Conservation (phyloP, 371 early-diverging fungal genomes). For the Haplosporangium sp. region DNA sequence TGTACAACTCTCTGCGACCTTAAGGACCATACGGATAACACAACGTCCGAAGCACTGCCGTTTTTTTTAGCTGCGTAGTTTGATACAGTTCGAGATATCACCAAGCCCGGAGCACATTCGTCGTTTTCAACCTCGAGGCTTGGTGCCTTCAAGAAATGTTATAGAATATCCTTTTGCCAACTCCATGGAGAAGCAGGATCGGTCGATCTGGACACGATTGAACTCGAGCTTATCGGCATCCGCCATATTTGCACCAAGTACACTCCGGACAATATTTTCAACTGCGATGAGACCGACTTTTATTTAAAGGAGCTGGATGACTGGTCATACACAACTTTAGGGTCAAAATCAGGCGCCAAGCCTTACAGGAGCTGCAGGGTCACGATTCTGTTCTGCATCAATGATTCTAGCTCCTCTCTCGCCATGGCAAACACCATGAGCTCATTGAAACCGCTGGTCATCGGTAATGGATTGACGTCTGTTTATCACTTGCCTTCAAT, state of each 20-base stretch:
- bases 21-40: not conserved
- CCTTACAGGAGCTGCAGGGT: constrained; percentile 8
- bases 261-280: constrained; percentile 11
- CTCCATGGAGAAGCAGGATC: constrained; percentile 22
- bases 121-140: constrained; percentile 15
- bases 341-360: constrained; percentile 10
- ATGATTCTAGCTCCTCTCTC: constrained; percentile 17
- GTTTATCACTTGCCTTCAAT: too few relatives aligned
- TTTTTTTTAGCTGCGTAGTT: too few relatives aligned
- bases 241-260: constrained; percentile 1
- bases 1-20: constrained; percentile 2
- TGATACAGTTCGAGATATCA: too few relatives aligned
- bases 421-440: constrained; percentile 1
- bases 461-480: constrained; percentile 8
- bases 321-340: constrained; percentile 4
- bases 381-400: constrained; percentile 14
- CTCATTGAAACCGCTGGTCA: constrained; percentile 10
- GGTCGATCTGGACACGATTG: constrained; percentile 21
- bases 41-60: too few relatives aligned
- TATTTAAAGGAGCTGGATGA: constrained; percentile 13
- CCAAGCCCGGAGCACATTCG: too few relatives aligned
- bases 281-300: constrained; percentile 15
- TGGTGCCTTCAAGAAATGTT: constrained; percentile 10
- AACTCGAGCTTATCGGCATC: constrained; percentile 11
- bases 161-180: constrained; percentile 7